These are phyloP conservation scores for Ceratobasidium papillatum DNA, from an alignment of 1,284 basidiomycete species.

Conservation along the genomic window DNA sequence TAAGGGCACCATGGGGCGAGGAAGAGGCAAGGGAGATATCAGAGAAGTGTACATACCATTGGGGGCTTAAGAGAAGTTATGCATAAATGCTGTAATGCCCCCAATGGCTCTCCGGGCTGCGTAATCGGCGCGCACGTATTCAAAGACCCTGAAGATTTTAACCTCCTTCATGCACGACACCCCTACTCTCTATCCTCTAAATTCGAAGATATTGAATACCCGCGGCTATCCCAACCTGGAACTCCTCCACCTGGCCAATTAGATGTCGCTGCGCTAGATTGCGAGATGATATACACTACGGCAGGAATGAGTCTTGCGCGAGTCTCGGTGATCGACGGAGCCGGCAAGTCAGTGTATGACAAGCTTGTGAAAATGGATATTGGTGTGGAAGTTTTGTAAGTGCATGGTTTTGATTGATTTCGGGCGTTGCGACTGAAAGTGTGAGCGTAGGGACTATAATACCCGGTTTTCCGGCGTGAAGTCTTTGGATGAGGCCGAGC, in stretches of 20 bases:
- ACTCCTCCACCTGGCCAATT: slow-evolving; percentile 34
- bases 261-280: slow-evolving; percentile 63
- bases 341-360: slow-evolving; percentile 79
- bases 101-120: slow-evolving; percentile 56
- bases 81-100: slow-evolving; percentile 68
- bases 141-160: slow-evolving; percentile 64
- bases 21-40: slow-evolving; percentile 54
- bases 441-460: slow-evolving; percentile 76
- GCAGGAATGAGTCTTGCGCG: slow-evolving; percentile 87
- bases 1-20: slow-evolving; percentile 65
- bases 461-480: slow-evolving; percentile 88
- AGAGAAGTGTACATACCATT: slow-evolving; percentile 75
- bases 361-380: slow-evolving; percentile 82
- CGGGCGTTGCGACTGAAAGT: slow-evolving; percentile 21
- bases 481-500: slow-evolving; percentile 65
- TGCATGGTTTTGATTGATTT: slow-evolving; percentile 43
- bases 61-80: slow-evolving; percentile 75
- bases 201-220: slow-evolving; percentile 44
- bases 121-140: slow-evolving; percentile 70
- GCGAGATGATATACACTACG: slow-evolving; percentile 92
- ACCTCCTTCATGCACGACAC: slow-evolving; percentile 71
- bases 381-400: slow-evolving; percentile 79
- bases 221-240: slow-evolving; percentile 51
- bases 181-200: slow-evolving; percentile 63
- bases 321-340: slow-evolving; percentile 83